Evolutionary conservation across 148 eudicot species (phyloP), one percentile per base, ranked within the genome.

Genomic region (Persicaria tinctoria): DNA sequence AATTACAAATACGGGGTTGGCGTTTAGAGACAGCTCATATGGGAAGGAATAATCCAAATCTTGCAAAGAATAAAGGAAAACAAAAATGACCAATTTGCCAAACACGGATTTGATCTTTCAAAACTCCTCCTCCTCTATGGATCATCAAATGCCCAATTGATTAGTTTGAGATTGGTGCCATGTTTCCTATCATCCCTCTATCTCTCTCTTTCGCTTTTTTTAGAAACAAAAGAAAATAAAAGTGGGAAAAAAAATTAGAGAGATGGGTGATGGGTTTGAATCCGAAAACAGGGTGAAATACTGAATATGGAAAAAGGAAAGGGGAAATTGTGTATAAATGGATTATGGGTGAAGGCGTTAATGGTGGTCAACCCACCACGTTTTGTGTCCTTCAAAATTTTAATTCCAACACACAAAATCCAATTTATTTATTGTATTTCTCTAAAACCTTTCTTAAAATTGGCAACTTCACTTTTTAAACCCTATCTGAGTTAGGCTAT

Each of bases 331-430:
- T 23, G 4, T 38, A 47, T 66, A 16, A 14, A 16, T 13, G 3
- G 3, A 60, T 66, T 3, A 27, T 32, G 41, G 41, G 41, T 32
- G 45, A 38, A 14, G 18, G 48, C 70, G 70, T 1, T 38, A 66
- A 66, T 44, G 70, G 47, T 66, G 70, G 70, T 16, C 70, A 20
- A 66, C 70, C 70, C 70, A 66, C 70, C 70, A 66, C 70, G 70
- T 66, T 32, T 32, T 32, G 41, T 2, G 3, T 32, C 41, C 41
- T 32, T 32, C 41, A 32, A 32, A 32, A 32, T 32, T 32, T 32
- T 32, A 32, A 32, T 32, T 32, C 41, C 41, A 32, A 32, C 41
- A 32, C 41, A 32, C 41, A 32, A 32, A 32, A 32, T 1, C 41
- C 41, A 32, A 32, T 32, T 32, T 32, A 1, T 32, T 32, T 32